phyloP scores from a whole-genome alignment of 2,329 filamentous ascomycete genomes.

The Pyrenochaeta sp. region DNA sequence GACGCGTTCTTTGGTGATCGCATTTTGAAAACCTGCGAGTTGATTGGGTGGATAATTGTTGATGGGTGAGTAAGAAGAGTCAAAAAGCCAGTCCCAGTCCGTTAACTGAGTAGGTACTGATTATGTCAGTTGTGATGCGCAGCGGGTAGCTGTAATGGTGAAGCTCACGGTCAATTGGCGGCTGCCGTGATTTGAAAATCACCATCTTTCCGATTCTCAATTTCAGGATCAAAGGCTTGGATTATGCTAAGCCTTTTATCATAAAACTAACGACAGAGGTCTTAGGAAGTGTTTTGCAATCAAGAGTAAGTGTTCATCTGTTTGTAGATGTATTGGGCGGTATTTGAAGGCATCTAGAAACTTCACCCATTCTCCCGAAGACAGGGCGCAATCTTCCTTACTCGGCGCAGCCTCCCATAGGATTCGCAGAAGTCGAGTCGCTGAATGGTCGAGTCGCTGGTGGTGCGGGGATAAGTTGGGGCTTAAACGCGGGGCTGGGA shows the following conservation, averaged over 20 bases:
- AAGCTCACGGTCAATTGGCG: constrained; percentile 51
- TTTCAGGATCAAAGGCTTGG: background rate
- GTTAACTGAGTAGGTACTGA: constrained; percentile 63
- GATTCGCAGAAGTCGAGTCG: constrained; percentile 41
- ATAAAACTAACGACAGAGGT: background rate
- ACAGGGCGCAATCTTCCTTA: constrained; percentile 10
- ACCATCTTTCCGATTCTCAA: constrained; percentile 38
- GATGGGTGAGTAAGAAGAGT: constrained; percentile 62
- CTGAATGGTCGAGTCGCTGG: too few relatives aligned
- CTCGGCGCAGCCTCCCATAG: constrained; percentile 27
- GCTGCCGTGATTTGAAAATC: constrained; percentile 54
- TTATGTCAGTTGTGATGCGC: constrained; percentile 5
- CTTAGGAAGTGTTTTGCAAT: background rate
- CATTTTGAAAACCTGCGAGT: constrained; percentile 66
- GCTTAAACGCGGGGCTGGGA: constrained; percentile 28
- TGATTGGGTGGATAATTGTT: constrained; percentile 48
- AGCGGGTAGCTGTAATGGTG: background rate
- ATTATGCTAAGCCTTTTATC: background rate
- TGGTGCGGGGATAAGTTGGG: constrained; percentile 35
- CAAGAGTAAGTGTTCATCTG: background rate
- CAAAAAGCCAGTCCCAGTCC: constrained; percentile 70
- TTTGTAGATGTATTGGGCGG: too few relatives aligned
- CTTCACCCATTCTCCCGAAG: background rate
- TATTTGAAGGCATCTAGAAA: background rate
- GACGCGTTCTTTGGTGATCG: constrained; percentile 65